Percentiles rank a stretch among this genome's conserved stretches.
These are phyloP conservation scores for Prunus armeniaca DNA, from an alignment of 306 rosid species.

Conservation along the genomic window DNA sequence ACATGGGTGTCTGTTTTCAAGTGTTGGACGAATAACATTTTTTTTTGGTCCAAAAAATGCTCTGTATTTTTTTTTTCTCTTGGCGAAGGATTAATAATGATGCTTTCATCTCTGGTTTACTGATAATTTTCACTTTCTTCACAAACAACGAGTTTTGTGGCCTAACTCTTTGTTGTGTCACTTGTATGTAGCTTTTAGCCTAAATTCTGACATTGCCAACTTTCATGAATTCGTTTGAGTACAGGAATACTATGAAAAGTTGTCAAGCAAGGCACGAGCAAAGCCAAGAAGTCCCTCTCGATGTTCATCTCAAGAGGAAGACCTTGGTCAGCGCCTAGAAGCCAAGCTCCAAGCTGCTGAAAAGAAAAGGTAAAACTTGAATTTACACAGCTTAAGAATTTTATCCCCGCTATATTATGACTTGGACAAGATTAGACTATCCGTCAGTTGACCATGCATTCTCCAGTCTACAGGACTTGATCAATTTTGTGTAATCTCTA, in stretches of 20 bases:
- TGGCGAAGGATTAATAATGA: background rate
- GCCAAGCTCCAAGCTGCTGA: conserved; percentile 96
- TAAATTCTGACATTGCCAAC: background rate
- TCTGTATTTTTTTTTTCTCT: background rate
- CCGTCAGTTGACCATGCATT: background rate
- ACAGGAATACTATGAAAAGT: conserved; percentile 73
- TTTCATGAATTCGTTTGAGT: conserved; percentile 1
- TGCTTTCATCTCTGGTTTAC: background rate
- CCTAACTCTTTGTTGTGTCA: background rate
- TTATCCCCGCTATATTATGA: background rate
- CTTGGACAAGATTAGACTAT: background rate
- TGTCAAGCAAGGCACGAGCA: conserved; percentile 84
- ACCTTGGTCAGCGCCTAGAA: conserved; percentile 79
- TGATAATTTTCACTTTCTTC: background rate
- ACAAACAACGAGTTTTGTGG: background rate
- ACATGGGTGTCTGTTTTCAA: conserved; percentile 8
- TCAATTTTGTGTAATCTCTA: background rate
- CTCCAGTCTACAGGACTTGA: background rate
- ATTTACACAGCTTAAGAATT: background rate
- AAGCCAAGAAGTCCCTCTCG: conserved; percentile 76
- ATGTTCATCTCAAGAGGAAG: conserved; percentile 68
- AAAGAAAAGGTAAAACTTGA: conserved; percentile 62
- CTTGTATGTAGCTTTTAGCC: background rate
- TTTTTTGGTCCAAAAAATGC: background rate
- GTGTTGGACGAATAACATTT: background rate